Evolutionary conservation across 176 grass and related monocot species (phyloP).

Genomic region (Bromus sterilis): DNA sequence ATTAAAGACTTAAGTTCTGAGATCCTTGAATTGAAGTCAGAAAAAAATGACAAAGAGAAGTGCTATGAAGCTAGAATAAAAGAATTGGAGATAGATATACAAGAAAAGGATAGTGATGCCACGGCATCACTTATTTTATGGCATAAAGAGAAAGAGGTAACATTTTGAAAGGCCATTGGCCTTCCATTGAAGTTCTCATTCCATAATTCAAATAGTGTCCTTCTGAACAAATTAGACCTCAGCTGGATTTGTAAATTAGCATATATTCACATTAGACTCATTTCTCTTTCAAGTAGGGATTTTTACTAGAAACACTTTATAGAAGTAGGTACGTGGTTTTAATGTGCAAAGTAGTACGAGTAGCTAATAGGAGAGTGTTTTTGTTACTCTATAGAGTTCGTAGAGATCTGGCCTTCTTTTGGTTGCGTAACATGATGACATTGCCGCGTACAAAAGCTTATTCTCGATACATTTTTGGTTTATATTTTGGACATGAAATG

Average conservation of each 20-base stretch:
- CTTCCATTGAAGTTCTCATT: background rate
- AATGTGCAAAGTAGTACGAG: background rate
- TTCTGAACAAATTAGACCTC: background rate
- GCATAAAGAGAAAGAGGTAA: conserved; percentile 68
- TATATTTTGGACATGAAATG: background rate
- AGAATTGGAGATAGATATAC: conserved; percentile 48
- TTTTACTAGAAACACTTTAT: background rate
- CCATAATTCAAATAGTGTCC: background rate
- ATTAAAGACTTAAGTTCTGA: conserved; percentile 34
- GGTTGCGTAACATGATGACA: background rate
- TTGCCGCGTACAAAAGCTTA: background rate
- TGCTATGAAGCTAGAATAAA: conserved; percentile 34
- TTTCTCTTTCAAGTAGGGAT: background rate
- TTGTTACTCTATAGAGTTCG: background rate
- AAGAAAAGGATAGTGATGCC: conserved; percentile 17
- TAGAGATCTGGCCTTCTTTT: background rate
- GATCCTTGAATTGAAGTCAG: conserved; percentile 45
- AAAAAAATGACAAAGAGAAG: conserved; percentile 52
- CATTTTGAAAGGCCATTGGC: background rate
- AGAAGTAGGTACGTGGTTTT: background rate
- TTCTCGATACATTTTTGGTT: background rate
- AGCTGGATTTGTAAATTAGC: background rate
- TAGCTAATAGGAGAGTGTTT: background rate
- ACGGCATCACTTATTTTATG: conserved; percentile 35
- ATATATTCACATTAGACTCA: background rate